Base-by-base conservation (phyloP, 2,329 filamentous ascomycete species). In the Penicillium sp. region DNA sequence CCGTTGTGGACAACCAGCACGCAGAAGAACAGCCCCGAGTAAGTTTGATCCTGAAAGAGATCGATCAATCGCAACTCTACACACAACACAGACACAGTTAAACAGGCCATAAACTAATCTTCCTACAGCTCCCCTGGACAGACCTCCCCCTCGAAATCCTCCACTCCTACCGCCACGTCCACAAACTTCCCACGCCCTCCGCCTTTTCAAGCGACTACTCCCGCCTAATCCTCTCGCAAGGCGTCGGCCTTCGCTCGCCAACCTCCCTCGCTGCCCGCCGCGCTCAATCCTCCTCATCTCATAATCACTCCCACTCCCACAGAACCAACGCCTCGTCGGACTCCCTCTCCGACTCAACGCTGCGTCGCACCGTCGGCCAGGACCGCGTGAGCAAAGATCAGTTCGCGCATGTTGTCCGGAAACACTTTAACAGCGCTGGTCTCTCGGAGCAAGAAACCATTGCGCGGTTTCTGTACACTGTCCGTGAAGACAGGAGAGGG, bases 81-180 rank as follows among this genome's bases (percentile, higher is more conserved):
- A 17, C 25, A 36, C n/a, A 54, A 42, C 54, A 31, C 6, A 43
- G 19, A 42, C 54, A 31, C 6, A 43, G 19, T 31, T 3, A 36
- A 49, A 47, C 6, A 25, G n/a, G 21, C 36, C 27, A 57, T 39
- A 25, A 47, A 21, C 39, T 53, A 51, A n/a, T n/a, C 35, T 7
- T 2, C 31, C 2, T 48, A 17, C 43, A 79, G 78, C 75, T 79
- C 57, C 65, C 73, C 53, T 80, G 78, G 78, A 66, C 75, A 44
- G 70, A 73, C 36, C 73, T 79, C 65, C 73, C 77, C 33, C 70
- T 77, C 62, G 70, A 75, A 17, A 71, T 79, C 61, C 77, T 81
- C 47, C 77, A 81, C 65, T 73, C 77, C 60, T 81, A 81, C 67
- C 75, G 79, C 56, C 76, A 80, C 57, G 75, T 75, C 63, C 77